Evolutionary conservation across 345 rosid genomes (phyloP), one percentile per base, ranked within the genome.

Genomic region (Erodium maritimum): DNA sequence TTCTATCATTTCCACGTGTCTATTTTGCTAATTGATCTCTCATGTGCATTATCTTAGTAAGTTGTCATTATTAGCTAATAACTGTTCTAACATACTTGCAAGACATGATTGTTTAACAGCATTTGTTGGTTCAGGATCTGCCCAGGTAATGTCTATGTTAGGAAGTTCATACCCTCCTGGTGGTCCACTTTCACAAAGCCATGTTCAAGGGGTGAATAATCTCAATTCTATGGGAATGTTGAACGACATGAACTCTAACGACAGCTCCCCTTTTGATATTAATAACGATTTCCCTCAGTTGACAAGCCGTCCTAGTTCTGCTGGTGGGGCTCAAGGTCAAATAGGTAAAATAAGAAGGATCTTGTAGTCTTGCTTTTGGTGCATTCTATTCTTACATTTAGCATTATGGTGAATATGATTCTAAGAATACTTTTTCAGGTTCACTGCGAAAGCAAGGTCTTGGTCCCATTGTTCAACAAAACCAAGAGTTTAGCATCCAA

Each of bases 241-340:
- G 81, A 87, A 81, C 62, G 90, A 81, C 68, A 80, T 82, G 70
- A 87, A 82, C 67, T 71, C 91, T 50, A 89, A 68, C 57, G 96
- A 94, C 60, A 87, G 73, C 68, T 85, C 96, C 21, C 97, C 96
- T 7, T 94, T 85, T 62, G 95, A 94, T 78, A 94, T 94, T 68
- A 90, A 82, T 66, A 83, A 82, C 64, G 99, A 94, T 67, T 94
- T 94, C 63, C 99, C 99, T 50, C 86, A 78, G 72, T 69, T 94
- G 74, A 83, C 88, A 10, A 94, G 96, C 74, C 95, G 93, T 57
- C 97, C 99, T 71, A 87, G 76, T 67, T 94, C 97, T 60, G 91
- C 97, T 45, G 96, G 99, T 58, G 93, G 99, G 59, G 82, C 90
- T 69, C 99, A 90, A 80, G 99, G 99, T 64, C 99, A 94, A 74